A percentile compares a stretch with the other conserved stretches of the same genome.
phyloP scores from a whole-genome alignment of 176 grass and related monocot genomes.

The Carex littledalei region DNA sequence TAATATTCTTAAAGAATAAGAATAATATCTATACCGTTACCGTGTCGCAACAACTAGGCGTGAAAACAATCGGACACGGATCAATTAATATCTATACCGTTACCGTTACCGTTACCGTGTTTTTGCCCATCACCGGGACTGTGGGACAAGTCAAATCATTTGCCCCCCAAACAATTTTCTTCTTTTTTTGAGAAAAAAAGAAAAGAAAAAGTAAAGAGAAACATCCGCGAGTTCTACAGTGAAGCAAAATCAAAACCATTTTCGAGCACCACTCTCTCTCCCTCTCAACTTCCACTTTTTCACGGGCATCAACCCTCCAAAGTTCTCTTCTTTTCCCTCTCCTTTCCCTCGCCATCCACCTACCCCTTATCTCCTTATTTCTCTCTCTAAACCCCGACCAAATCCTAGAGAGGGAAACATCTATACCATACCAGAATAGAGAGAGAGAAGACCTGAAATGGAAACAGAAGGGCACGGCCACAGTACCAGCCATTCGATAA shows the following conservation, averaged over 20 bases:
- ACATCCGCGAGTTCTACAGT: not conserved
- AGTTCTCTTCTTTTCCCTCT: slow-evolving; percentile 48
- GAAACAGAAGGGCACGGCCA: slow-evolving; percentile 28
- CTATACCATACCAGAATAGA: no score
- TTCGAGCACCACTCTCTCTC: not conserved
- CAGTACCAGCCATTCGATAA: slow-evolving; percentile 44
- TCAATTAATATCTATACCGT: no score
- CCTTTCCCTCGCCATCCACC: slow-evolving; percentile 36
- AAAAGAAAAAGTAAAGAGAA: not conserved
- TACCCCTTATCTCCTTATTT: slow-evolving; percentile 45
- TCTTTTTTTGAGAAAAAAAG: not conserved
- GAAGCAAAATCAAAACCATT: slow-evolving; percentile 12
- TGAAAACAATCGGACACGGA: no score
- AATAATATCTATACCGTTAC: no score
- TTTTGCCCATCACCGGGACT: not conserved
- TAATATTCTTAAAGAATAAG: no score
- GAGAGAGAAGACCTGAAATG: slow-evolving; percentile 10
- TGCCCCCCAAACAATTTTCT: not conserved
- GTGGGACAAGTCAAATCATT: not conserved
- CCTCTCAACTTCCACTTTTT: slow-evolving; percentile 37
- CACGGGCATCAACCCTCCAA: slow-evolving; percentile 62
- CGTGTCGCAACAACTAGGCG: no score
- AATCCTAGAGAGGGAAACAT: not conserved
- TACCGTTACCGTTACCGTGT: no score
- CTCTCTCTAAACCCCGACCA: slow-evolving; percentile 24